Base-by-base conservation (phyloP, 2,329 filamentous ascomycete genomes). In the Rhynchosporium agropyri region DNA sequence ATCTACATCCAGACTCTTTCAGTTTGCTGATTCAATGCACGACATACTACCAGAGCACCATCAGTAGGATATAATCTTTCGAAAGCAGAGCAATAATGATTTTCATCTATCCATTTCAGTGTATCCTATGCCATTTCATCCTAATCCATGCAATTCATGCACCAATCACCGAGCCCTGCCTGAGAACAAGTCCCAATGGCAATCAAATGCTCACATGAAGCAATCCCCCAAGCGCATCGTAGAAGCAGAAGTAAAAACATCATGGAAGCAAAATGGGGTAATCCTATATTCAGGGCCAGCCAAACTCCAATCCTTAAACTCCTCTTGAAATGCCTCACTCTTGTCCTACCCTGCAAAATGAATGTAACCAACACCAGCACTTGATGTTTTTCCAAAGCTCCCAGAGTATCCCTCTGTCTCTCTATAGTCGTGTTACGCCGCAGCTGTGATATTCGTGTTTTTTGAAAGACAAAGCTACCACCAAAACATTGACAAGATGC, bases 351-450 rank as follows among this genome's bases (percentile, higher is more conserved):
- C 12, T 36, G 33, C 2, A 38, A 15, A 59, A 33, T 31, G 42
- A 57, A 60, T 49, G 49, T 57, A 45, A 59, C 49, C 61, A 56
- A 45, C 64, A 66, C 64, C 64, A 66, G 64, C 64, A 62, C 64
- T 66, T 66, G 64, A 62, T 64, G 61, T 62, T 50, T 33, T 46
- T 57, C 43, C 8, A 61, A 15, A 60, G 20, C 20, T 20, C 20
- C 20, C 28, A 8, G 40, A 28, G n/a, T 26, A 4, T 46, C 26
- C 45, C 33, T 10, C 5, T 2, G 13, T 12, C 38, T 33, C 43
- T 50, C 26, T 60, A 60, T 48, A 45, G 13, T 28, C 50, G 38
- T 38, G 40, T 31, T 48, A 20, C 9, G 15, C n/a, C 36, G 38
- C 28, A 38, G 49, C 40, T 38, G 28, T 53, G 49, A 55, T 29